Percentiles rank a stretch among this genome's conserved stretches.
Conservation (phyloP, 306 rosid species). For the Adenanthera pavonina region DNA sequence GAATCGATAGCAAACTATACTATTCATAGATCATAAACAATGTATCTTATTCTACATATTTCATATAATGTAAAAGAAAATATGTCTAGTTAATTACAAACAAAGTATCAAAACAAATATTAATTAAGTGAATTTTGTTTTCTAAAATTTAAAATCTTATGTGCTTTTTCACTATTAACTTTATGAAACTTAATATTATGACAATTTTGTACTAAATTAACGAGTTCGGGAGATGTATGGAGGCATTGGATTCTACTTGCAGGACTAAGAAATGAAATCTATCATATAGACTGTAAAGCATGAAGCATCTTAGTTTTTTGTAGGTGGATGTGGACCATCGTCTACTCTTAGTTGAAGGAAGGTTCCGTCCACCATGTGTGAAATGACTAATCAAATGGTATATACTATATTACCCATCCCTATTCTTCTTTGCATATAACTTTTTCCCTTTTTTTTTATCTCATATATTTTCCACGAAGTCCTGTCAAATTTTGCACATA, state of each 20-base stretch:
- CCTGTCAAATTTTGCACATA: not conserved
- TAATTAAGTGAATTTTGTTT: not conserved
- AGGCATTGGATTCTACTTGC: slow-evolving; percentile 29
- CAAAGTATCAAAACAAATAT: not conserved
- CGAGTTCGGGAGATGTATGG: not conserved
- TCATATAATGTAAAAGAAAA: no score
- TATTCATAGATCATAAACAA: no score
- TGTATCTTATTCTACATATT: no score
- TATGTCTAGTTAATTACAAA: not conserved
- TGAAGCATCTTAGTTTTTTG: slow-evolving; percentile 23
- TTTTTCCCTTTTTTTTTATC: not conserved
- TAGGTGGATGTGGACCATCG: slow-evolving; percentile 34
- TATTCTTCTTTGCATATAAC: slow-evolving; percentile 14
- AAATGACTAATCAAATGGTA: slow-evolving; percentile 37
- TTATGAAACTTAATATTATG: not conserved
- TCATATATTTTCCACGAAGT: not conserved
- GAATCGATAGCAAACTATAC: no score
- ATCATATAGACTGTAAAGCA: slow-evolving; percentile 6
- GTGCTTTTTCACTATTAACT: not conserved
- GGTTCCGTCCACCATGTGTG: slow-evolving; percentile 34
- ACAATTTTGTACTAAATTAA: not conserved
- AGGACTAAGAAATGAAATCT: slow-evolving; percentile 4
- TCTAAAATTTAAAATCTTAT: not conserved
- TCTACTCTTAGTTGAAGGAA: slow-evolving; percentile 12
- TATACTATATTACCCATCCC: slow-evolving; percentile 30